A percentile compares a stretch with the other conserved stretches of the same genome.
Evolutionary conservation across 2,329 filamentous ascomycete genomes (phyloP).

Genomic region (Pyricularia sp.): DNA sequence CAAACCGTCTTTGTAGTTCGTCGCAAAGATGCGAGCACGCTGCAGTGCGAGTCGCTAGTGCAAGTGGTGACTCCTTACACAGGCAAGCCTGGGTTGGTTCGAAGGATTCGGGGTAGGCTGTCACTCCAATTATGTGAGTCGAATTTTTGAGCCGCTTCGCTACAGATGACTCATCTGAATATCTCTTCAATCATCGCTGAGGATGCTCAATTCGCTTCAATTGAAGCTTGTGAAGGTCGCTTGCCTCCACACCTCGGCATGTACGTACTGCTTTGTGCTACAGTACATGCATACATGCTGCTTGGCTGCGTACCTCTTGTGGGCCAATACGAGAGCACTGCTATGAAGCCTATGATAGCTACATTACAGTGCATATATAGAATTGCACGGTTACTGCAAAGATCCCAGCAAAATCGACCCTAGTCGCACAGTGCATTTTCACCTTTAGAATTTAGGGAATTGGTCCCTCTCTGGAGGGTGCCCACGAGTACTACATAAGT

Average conservation of each 20-base stretch:
- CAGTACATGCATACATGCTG: too few relatives aligned
- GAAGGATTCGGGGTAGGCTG: neutral
- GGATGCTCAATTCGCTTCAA: neutral
- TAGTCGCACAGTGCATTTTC: neutral
- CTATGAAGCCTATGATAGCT: too few relatives aligned
- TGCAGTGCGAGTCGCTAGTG: neutral
- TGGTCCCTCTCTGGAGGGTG: too few relatives aligned
- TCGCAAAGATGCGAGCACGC: neutral
- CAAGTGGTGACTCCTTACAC: neutral
- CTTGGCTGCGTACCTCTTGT: too few relatives aligned
- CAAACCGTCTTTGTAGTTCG: neutral
- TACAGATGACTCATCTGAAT: neutral
- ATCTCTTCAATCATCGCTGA: neutral
- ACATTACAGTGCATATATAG: too few relatives aligned
- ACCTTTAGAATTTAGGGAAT: too few relatives aligned
- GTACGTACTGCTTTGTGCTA: too few relatives aligned
- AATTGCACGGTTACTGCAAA: too few relatives aligned
- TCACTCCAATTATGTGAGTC: neutral
- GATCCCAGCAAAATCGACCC: too few relatives aligned
- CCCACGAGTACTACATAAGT: neutral
- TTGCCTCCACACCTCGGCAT: neutral
- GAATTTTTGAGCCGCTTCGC: neutral
- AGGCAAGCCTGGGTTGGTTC: neutral
- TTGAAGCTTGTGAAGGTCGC: neutral
- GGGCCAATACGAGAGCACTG: too few relatives aligned